phyloP scores from a whole-genome alignment of 1,284 basidiomycete species.

The Gomphus bonarii region DNA sequence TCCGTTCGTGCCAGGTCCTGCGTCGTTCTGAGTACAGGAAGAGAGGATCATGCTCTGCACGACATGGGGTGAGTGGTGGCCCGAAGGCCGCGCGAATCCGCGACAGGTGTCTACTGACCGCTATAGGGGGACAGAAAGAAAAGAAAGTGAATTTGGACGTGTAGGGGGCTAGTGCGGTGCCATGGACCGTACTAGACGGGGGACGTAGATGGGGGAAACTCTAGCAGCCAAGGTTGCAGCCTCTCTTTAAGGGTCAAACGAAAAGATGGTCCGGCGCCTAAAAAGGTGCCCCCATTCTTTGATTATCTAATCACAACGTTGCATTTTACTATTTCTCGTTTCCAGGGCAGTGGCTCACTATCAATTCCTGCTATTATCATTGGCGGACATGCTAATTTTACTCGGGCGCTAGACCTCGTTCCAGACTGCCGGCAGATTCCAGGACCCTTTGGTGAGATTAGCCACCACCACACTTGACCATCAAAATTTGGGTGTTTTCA shows the following conservation, averaged over 20 bases:
- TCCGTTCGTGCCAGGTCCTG: neutral
- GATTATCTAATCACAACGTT: neutral
- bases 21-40: conserved; percentile 1
- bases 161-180: conserved; percentile 5
- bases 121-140: conserved; percentile 6
- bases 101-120: conserved; percentile 7
- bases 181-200: conserved; percentile 1
- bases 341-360: neutral
- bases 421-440: too few relatives aligned
- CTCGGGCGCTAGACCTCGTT: too few relatives aligned
- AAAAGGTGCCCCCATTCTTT: neutral
- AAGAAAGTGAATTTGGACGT: neutral
- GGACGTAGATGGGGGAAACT: neutral
- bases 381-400: neutral
- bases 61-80: conserved; percentile 7
- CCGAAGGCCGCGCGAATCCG: conserved; percentile 11
- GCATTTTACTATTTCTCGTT: neutral
- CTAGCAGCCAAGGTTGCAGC: neutral
- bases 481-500: too few relatives aligned
- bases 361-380: neutral
- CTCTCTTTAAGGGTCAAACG: neutral
- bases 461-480: too few relatives aligned
- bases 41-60: conserved; percentile 8
- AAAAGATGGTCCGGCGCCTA: neutral
- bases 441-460: too few relatives aligned